Evolutionary conservation across 305 asterid species (phyloP).

Genomic region (Salvia sclarea): DNA sequence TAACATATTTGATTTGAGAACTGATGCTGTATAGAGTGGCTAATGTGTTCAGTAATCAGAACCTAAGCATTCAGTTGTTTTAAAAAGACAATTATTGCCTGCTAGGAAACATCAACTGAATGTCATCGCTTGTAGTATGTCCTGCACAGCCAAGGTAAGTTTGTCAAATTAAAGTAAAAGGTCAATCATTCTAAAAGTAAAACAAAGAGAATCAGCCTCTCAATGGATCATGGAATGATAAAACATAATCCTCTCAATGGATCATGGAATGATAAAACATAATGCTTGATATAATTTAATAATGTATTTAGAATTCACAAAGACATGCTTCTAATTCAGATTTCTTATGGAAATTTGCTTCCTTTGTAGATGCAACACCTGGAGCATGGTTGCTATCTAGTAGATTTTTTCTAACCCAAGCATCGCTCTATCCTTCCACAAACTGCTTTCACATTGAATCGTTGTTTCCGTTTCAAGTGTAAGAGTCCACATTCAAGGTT

Average conservation of each 20-base stretch:
- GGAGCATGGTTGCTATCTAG: not conserved
- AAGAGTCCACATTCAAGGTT: not conserved
- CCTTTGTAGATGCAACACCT: constrained; percentile 6
- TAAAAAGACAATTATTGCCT: not conserved
- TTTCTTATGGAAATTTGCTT: not conserved
- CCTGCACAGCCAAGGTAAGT: not conserved
- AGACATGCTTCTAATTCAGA: not conserved
- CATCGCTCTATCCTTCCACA: not conserved
- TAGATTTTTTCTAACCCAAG: not conserved
- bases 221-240: not conserved
- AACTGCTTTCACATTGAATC: constrained; percentile 13
- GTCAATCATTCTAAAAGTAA: not conserved
- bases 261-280: not conserved
- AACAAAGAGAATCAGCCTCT: not conserved
- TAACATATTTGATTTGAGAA: not conserved
- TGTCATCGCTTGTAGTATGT: constrained; percentile 2
- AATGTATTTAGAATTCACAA: not conserved
- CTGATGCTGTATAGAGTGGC: constrained; percentile 22
- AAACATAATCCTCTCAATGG: not conserved
- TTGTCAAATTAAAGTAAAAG: constrained; percentile 11
- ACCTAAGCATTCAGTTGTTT: not conserved
- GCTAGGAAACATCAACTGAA: not conserved
- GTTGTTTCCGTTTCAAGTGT: not conserved
- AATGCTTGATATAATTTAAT: not conserved
- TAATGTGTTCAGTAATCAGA: not conserved